Evolutionary conservation across 2,329 filamentous ascomycete species (phyloP).

Genomic region (Pyrenochaeta sp.): DNA sequence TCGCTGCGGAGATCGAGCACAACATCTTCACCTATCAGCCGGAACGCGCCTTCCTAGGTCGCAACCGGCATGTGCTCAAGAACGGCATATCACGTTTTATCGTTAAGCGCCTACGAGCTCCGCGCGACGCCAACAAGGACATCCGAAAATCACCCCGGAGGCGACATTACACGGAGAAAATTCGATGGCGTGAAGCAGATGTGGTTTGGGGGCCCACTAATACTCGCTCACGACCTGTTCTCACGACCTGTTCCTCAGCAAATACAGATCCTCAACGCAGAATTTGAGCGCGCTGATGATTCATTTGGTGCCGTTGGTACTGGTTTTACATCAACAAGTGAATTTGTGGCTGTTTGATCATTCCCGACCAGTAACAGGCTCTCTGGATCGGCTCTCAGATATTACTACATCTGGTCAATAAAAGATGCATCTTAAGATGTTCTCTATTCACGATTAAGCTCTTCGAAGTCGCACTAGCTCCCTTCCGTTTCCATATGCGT

Average conservation of each 20-base stretch:
- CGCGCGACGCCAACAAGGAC: neutral
- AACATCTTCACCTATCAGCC: neutral
- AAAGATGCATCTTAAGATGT: neutral
- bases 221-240: no score
- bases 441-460: conserved; percentile 3
- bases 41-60: neutral
- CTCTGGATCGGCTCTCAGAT: neutral
- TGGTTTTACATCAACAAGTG: no score
- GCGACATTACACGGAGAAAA: no score
- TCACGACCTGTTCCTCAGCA: no score
- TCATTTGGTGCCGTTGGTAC: no score
- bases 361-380: no score
- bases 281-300: no score
- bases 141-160: neutral
- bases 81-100: neutral
- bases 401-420: neutral
- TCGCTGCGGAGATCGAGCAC: neutral
- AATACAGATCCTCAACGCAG: no score
- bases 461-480: conserved; percentile 18
- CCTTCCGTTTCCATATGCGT: conserved; percentile 18
- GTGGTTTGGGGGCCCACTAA: no score
- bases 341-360: no score
- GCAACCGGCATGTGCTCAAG: neutral
- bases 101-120: neutral
- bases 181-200: no score